Evolutionary conservation across 2,329 filamentous ascomycete species (phyloP).

Genomic region (Lecanosticta acicola): DNA sequence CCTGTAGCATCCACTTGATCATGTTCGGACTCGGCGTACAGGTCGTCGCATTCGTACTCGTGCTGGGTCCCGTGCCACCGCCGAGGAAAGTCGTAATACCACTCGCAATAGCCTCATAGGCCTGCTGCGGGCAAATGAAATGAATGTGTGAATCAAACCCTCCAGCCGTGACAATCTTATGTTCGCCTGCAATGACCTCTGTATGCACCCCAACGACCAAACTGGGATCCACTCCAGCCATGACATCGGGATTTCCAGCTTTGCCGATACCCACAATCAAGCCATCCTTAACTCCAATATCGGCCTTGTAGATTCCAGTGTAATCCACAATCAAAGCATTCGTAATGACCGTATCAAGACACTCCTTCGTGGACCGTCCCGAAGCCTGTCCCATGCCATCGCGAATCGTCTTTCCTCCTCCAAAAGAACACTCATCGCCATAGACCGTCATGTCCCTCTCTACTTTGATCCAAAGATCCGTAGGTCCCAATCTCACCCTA

Average conservation of each 20-base stretch:
- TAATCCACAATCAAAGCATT: conserved; percentile 90
- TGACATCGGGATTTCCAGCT: conserved; percentile 93
- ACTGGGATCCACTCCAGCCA: conserved; percentile 74
- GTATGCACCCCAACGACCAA: conserved; percentile 84
- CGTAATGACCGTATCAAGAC: conserved; percentile 77
- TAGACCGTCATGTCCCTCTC: conserved; percentile 80
- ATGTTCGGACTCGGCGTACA: conserved; percentile 83
- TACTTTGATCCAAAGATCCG: conserved; percentile 84
- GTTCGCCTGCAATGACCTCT: conserved; percentile 85
- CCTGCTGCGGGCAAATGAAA: conserved; percentile 92
- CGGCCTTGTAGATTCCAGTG: conserved; percentile 90
- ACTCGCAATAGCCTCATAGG: conserved; percentile 72
- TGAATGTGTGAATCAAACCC: conserved; percentile 89
- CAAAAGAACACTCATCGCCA: conserved; percentile 92
- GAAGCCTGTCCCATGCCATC: conserved; percentile 95
- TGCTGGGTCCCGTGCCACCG: conserved; percentile 87
- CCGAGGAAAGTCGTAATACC: conserved; percentile 88
- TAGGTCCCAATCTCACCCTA: conserved; percentile 71
- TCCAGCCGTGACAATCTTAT: conserved; percentile 84
- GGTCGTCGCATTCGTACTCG: conserved; percentile 85
- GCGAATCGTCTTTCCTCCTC: conserved; percentile 85
- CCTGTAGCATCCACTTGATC: conserved; percentile 84
- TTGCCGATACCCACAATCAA: conserved; percentile 86
- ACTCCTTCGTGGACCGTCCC: conserved; percentile 64
- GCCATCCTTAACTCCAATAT: conserved; percentile 88